phyloP scores from a whole-genome alignment of 2,329 filamentous ascomycete species.

The Cladophialophora exuberans region DNA sequence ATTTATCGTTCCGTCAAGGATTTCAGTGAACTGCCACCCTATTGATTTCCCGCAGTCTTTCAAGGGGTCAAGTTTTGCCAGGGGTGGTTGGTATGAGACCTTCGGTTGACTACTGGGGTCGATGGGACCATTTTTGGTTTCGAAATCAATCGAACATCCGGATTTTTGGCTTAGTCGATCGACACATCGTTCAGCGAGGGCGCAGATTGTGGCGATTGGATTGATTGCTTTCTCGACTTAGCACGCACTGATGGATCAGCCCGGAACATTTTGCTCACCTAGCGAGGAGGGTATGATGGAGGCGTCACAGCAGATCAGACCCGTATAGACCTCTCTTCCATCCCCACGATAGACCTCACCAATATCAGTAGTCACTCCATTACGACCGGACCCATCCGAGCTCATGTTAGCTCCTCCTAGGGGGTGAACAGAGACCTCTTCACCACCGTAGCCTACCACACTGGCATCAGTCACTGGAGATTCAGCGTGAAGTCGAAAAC shows the following conservation, averaged over 20 bases:
- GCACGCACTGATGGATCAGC: too few species aligned
- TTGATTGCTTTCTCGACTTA: too few species aligned
- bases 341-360: slow-evolving; percentile 63
- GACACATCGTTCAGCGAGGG: slow-evolving; percentile 67
- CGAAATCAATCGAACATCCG: slow-evolving; percentile 50
- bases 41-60: too few species aligned
- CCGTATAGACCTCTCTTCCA: slow-evolving; percentile 56
- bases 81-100: too few species aligned
- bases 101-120: too few species aligned
- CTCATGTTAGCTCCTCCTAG: slow-evolving; percentile 69
- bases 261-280: too few species aligned
- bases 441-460: too few species aligned
- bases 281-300: slow-evolving; percentile 65
- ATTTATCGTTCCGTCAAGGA: too few species aligned
- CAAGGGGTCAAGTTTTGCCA: too few species aligned
- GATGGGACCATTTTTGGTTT: slow-evolving; percentile 50
- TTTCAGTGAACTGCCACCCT: too few species aligned
- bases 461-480: too few species aligned
- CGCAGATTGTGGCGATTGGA: slow-evolving; percentile 70
- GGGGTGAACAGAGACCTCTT: slow-evolving; percentile 67
- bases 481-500: too few species aligned
- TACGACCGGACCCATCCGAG: slow-evolving; percentile 57
- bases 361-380: slow-evolving; percentile 64
- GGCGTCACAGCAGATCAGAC: slow-evolving; percentile 65
- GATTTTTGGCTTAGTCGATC: slow-evolving; percentile 52